phyloP scores from a whole-genome alignment of 306 rosid genomes.

The Carpinus viminea region DNA sequence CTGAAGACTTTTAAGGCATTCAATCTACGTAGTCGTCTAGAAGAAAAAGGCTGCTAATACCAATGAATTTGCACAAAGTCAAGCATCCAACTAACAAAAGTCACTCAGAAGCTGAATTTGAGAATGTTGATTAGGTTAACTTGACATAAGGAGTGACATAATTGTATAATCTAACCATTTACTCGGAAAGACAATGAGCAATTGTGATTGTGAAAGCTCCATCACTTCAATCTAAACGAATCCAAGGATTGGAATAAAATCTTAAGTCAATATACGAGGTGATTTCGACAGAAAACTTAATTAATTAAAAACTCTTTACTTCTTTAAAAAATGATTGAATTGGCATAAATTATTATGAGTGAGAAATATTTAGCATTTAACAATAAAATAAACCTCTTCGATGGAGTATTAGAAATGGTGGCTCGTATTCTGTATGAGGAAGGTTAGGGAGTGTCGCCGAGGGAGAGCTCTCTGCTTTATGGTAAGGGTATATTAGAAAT shows the following conservation, averaged over 20 bases:
- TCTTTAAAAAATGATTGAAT: too few relatives aligned
- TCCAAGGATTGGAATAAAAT: not conserved
- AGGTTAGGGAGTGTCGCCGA: too few relatives aligned
- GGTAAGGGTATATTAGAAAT: too few relatives aligned
- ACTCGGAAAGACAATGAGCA: not conserved
- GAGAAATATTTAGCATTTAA: too few relatives aligned
- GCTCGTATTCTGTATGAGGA: too few relatives aligned
- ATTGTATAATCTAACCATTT: not conserved
- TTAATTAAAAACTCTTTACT: too few relatives aligned
- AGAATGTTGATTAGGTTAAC: not conserved
- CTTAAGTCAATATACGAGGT: not conserved
- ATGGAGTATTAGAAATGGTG: too few relatives aligned
- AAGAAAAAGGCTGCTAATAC: not conserved
- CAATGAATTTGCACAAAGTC: not conserved
- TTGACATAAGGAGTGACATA: slow-evolving; percentile 30
- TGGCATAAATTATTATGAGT: too few relatives aligned
- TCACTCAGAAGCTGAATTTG: not conserved
- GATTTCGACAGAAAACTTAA: not conserved
- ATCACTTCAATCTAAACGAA: not conserved
- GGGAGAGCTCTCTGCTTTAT: too few relatives aligned
- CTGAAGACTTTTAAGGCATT: slow-evolving; percentile 7
- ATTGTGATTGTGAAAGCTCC: not conserved
- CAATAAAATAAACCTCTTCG: too few relatives aligned
- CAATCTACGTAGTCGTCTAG: not conserved
- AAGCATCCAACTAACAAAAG: not conserved